Conservation (phyloP, 371 early-diverging fungal genomes). For the Mortierella sp. region DNA sequence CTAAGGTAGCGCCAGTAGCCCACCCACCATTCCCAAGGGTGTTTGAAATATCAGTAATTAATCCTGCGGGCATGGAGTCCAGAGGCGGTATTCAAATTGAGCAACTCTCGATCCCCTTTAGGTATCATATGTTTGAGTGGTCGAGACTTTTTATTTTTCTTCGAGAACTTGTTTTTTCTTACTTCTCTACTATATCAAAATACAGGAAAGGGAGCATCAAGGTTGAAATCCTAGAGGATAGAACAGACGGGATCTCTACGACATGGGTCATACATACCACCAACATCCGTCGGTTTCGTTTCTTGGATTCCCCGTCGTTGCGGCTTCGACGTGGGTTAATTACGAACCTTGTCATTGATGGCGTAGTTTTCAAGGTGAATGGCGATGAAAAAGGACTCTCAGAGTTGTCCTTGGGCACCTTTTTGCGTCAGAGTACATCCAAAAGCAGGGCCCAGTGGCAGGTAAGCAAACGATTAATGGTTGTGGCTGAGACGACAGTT, state of each 20-base stretch:
- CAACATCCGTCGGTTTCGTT: constrained; percentile 66
- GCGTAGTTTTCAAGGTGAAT: constrained; percentile 6
- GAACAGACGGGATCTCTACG: constrained; percentile 30
- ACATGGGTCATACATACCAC: constrained; percentile 63
- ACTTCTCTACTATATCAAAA: not conserved
- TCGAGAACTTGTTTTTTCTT: not conserved
- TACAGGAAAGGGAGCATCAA: constrained; percentile 43
- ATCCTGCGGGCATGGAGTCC: constrained; percentile 74
- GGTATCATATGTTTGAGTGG: constrained; percentile 46
- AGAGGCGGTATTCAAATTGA: constrained; percentile 73
- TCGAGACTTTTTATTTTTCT: not conserved
- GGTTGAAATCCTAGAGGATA: constrained; percentile 26
- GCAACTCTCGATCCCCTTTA: constrained; percentile 71
- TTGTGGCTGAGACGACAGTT: no score
- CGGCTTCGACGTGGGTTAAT: constrained; percentile 16
- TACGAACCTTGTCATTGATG: constrained; percentile 22
- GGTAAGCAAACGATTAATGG: constrained; percentile 16
- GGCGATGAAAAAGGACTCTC: not conserved
- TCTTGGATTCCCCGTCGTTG: constrained; percentile 38
- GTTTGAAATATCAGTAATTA: constrained; percentile 71
- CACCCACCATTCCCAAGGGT: constrained; percentile 56
- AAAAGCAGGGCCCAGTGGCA: constrained; percentile 13
- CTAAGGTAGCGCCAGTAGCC: not conserved
- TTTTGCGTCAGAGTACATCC: constrained; percentile 11
- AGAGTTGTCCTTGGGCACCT: not conserved